Evolutionary conservation across 805 yeast species (phyloP), one percentile per base, ranked within the genome.

Genomic region (Metschnikowia cerradonensis): DNA sequence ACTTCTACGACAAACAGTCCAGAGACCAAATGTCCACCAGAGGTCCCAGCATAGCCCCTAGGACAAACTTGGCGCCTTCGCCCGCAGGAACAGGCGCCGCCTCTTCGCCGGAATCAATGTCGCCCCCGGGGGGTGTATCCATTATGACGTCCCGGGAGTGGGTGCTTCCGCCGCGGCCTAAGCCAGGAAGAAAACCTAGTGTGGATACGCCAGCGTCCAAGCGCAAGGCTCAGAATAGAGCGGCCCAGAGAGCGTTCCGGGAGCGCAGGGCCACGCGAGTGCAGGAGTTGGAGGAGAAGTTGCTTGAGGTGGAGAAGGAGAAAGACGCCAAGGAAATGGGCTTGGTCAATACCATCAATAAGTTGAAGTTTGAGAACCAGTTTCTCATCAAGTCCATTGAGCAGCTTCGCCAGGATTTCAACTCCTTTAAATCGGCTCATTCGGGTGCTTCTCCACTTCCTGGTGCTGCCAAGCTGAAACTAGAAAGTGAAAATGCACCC

Each of bases 171-270:
- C 84, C 85, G 6, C 66, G 85, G 50, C 85, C 84, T 4, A 79
- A 80, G 58, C 85, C 85, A 0, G 84, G 83, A 3, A 59, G 78
- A 26, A 82, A 82, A 65, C 86, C 86, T 14, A 73, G 83, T 55
- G 77, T 79, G 4, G 96, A 89, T 57, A 81, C 91, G 0, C 95
- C 96, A 0, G 90, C 91, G 0, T 82, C 86, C 20, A 88, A 88
- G 66, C 72, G 96, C 48, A 89, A 89, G 67, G 96, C 96, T 3
- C 97, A 88, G 67, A 90, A 90, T 64, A 73, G 97, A 52, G 96
- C 94, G n/a, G 96, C 97, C 20, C 96, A 91, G 72, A 65, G 96
- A 51, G 95, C 97, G 2, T 88, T 89, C 70, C 72, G 97, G 56
- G 95, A 90, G 65, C 76, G 96, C 56, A 73, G 95, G 60, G 95